A percentile compares a stretch with the other conserved stretches of the same genome.
phyloP scores from a whole-genome alignment of 2,329 filamentous ascomycete species.

The Scedosporium aurantiacum region DNA sequence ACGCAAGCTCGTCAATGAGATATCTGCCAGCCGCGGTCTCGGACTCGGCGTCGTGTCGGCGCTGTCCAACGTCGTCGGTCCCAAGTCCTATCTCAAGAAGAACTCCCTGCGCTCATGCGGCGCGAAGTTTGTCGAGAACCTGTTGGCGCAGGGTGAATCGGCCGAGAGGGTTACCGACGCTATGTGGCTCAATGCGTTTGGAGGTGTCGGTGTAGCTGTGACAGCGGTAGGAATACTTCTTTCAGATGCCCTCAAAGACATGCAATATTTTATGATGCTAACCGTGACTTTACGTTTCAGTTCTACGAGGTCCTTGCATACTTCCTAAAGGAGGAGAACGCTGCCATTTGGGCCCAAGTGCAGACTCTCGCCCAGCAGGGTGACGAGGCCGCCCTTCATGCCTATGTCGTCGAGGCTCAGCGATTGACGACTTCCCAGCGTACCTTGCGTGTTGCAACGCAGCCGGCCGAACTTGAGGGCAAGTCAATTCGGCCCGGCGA shows the following conservation, averaged over 20 bases:
- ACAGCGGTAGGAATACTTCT: constrained; percentile 20
- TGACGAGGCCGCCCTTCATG: constrained; percentile 22
- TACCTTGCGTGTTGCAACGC: constrained; percentile 24
- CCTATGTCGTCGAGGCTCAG: constrained; percentile 29
- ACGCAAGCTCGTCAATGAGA: constrained; percentile 27
- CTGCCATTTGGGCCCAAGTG: constrained; percentile 29
- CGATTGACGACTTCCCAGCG: constrained; percentile 28
- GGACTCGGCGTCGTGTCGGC: constrained; percentile 20
- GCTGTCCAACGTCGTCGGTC: constrained; percentile 17
- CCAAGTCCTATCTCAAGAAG: constrained; percentile 20
- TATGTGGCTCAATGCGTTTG: constrained; percentile 28
- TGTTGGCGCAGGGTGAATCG: constrained; percentile 21
- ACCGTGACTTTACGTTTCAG: constrained; percentile 14
- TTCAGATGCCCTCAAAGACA: too few relatives aligned
- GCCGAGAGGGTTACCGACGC: constrained; percentile 23
- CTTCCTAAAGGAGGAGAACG: constrained; percentile 29
- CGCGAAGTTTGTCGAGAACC: constrained; percentile 24
- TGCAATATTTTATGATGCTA: background rate
- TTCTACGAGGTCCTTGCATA: constrained; percentile 32
- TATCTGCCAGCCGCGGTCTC: constrained; percentile 18
- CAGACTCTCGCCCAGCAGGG: constrained; percentile 24
- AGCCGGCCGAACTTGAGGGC: constrained; percentile 24
- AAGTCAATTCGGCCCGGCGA: constrained; percentile 28
- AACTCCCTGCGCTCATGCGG: constrained; percentile 28
- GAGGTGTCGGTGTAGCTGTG: constrained; percentile 26